phyloP scores from a whole-genome alignment of 202 grass and related monocot species.

The Dendrocalamus latiflorus region DNA sequence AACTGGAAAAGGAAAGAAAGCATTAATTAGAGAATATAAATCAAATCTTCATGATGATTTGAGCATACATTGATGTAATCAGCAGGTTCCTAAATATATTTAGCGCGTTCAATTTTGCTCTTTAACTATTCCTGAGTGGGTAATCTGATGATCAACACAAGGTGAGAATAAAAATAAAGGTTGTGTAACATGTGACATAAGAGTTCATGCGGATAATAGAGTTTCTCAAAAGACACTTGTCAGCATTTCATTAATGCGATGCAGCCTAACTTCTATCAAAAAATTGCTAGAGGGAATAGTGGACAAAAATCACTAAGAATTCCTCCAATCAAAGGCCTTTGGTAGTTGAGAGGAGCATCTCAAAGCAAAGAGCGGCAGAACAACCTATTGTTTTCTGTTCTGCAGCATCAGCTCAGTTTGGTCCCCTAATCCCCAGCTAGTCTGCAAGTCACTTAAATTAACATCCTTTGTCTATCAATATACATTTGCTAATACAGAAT shows the following conservation, averaged over 20 bases:
- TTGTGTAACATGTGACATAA: background rate
- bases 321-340: background rate
- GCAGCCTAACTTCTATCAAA: background rate
- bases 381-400: conserved; percentile 25
- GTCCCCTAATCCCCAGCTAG: conserved; percentile 34
- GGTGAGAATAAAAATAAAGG: background rate
- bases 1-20: conserved; percentile 14
- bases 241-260: background rate
- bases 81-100: background rate
- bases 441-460: conserved; percentile 7
- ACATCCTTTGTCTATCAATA: background rate
- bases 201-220: background rate
- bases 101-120: background rate
- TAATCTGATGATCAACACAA: background rate
- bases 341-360: conserved; percentile 10
- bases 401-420: conserved; percentile 21
- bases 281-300: background rate
- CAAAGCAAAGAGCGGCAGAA: conserved; percentile 15
- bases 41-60: background rate
- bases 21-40: background rate
- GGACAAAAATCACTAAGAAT: conserved; percentile 11
- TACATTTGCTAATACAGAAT: background rate
- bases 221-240: background rate
- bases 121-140: background rate
- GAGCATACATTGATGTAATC: background rate